phyloP scores from a whole-genome alignment of 352 stramenopile species.

The Globisporangium abappressorium region DNA sequence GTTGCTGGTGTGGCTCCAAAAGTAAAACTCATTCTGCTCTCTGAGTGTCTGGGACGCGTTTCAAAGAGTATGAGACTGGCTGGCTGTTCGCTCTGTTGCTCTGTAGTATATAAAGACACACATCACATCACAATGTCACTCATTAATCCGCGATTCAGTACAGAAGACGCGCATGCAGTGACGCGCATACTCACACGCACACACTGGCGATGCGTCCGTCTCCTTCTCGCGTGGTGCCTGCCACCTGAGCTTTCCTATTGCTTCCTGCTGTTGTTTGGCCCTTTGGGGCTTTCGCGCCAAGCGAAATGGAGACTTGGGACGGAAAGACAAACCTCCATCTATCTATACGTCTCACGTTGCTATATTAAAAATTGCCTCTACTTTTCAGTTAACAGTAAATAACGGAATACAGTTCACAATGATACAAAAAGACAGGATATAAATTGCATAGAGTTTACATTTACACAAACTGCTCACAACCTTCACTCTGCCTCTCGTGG shows the following conservation, averaged over 20 bases:
- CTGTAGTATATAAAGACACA: background rate
- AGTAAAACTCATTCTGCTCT: constrained; percentile 37
- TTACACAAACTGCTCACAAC: too few relatives aligned
- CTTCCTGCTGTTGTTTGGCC: background rate
- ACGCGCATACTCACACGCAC: background rate
- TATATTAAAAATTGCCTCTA: background rate
- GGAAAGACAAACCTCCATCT: background rate
- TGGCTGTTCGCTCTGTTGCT: background rate
- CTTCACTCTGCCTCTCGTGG: too few relatives aligned
- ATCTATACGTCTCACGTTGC: background rate
- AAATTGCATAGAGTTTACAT: too few relatives aligned
- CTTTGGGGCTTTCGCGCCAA: background rate
- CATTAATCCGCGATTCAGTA: background rate
- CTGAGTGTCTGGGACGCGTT: background rate
- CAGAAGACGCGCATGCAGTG: background rate
- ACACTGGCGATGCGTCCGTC: background rate
- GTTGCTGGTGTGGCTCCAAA: constrained; percentile 37
- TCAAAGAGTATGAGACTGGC: background rate
- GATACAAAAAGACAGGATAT: background rate
- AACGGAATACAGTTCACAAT: background rate
- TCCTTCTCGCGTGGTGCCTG: background rate
- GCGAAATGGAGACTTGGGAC: background rate
- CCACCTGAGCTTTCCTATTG: background rate
- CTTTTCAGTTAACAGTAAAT: background rate
- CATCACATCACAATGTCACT: background rate